Conservation (phyloP, 2,329 filamentous ascomycete genomes). For the Alternaria arbusti region DNA sequence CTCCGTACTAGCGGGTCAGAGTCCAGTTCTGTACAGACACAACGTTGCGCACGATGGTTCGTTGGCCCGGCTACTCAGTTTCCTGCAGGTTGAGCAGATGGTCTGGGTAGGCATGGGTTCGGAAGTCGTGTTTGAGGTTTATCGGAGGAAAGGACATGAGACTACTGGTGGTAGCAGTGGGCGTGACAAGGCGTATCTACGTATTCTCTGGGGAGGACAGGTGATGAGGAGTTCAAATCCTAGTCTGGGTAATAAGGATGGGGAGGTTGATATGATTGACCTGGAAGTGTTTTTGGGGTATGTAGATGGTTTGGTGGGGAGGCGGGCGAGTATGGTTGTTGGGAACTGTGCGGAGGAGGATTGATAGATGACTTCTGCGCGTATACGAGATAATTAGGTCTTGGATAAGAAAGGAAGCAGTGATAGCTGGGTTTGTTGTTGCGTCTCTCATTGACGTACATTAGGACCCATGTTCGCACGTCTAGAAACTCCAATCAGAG, state of each 20-base stretch:
- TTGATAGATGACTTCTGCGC: neutral
- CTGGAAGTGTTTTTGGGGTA: constrained; percentile 70
- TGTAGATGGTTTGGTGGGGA: constrained; percentile 73
- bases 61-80: constrained; percentile 68
- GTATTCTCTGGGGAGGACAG: constrained; percentile 74
- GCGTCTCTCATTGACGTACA: neutral
- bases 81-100: constrained; percentile 77
- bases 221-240: constrained; percentile 72
- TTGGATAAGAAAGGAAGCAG: neutral
- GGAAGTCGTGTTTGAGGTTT: constrained; percentile 80
- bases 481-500: neutral
- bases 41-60: constrained; percentile 84
- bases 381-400: neutral
- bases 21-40: constrained; percentile 66
- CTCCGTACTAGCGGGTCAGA: constrained; percentile 33
- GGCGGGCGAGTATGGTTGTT: constrained; percentile 51
- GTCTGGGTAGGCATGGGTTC: constrained; percentile 85
- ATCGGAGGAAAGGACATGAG: constrained; percentile 15
- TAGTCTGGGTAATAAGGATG: constrained; percentile 54
- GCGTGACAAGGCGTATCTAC: constrained; percentile 55
- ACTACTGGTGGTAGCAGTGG: neutral
- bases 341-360: constrained; percentile 40
- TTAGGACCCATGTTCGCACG: too few species aligned
- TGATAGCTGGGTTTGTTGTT: neutral
- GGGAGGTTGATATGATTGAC: constrained; percentile 73